A percentile compares a stretch with the other conserved stretches of the same genome.
Conservation (phyloP, 331 rosid species). For the Rhamnella rubrinervis region DNA sequence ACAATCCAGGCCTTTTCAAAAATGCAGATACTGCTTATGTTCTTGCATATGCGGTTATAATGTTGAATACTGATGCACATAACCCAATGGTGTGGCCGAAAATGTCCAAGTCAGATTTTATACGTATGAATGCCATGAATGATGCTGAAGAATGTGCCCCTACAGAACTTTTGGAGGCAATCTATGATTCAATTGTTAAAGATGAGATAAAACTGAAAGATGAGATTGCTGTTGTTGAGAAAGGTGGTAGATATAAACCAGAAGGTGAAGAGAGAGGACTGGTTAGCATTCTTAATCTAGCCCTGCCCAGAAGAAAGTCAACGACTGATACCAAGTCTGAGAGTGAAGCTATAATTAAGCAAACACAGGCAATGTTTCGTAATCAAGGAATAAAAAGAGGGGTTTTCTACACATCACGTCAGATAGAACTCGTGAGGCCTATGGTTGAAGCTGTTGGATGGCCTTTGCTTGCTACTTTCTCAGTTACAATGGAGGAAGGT, state of each 20-base stretch:
- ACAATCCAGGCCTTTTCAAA: slow-evolving; percentile 88
- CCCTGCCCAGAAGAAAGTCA: slow-evolving; percentile 77
- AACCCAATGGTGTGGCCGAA: slow-evolving; percentile 99
- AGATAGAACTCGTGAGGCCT: slow-evolving; percentile 98
- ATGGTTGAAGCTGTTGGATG: slow-evolving; percentile 99
- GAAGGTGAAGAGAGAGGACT: slow-evolving; percentile 92
- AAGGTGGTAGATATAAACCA: slow-evolving; percentile 62
- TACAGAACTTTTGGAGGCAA: slow-evolving; percentile 82
- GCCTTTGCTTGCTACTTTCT: slow-evolving; percentile 98
- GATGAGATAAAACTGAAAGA: slow-evolving; percentile 96
- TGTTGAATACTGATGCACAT: slow-evolving; percentile 98
- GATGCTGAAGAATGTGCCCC: slow-evolving; percentile 92
- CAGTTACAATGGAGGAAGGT: slow-evolving; percentile 99
- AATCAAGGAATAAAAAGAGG: slow-evolving; percentile 84
- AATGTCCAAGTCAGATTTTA: slow-evolving; percentile 91
- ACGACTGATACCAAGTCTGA: slow-evolving; percentile 71
- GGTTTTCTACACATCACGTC: slow-evolving; percentile 84
- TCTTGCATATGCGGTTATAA: slow-evolving; percentile 95
- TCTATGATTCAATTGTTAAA: slow-evolving; percentile 84
- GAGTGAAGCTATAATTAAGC: slow-evolving; percentile 91
- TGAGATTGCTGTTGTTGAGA: slow-evolving; percentile 57
- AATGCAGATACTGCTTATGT: slow-evolving; percentile 98
- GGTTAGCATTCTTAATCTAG: slow-evolving; percentile 91
- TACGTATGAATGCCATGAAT: slow-evolving; percentile 82
- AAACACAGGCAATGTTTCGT: slow-evolving; percentile 88